Base-by-base conservation (phyloP, 176 grass and related monocot genomes). In the Ensete ventricosum region DNA sequence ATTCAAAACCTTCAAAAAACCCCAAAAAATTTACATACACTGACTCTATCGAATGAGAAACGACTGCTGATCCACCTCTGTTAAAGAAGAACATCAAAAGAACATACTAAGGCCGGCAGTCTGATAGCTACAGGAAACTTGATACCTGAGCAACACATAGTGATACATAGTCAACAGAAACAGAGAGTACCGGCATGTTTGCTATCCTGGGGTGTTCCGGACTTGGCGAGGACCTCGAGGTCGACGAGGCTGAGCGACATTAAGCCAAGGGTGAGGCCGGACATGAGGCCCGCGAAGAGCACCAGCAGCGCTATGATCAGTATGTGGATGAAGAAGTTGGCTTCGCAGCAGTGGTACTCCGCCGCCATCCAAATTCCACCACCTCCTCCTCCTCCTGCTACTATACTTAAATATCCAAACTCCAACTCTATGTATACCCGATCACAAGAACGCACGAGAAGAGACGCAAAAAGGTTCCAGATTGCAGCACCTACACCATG, bases 201-300 rank as follows among this genome's bases (percentile, higher is more conserved):
- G 50, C 73, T 75, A 81, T 98, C 95, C 50, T 74, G 34, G 0
- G 95, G 90, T 0, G 87, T 85, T 0, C 95, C 95, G 17, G 95
- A 88, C 82, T 98, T 93, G 64, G 80, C 2, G 54, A 98, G 95
- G 49, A 98, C 95, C 87, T 98, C 95, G 43, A 98, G 88, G 84
- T 98, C 95, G 78, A 98, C 90, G 70, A 98, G 84, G 82, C 95
- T 94, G 82, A 98, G 90, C 1, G 95, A 98, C 95, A 98, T 98
- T 80, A 98, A 88, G 1, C 95, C 95, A 14, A 98, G 90, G 50
- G 95, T 98, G 75, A 98, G 90, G 1, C 95, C 95, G 13, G 95
- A 98, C 95, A 94, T 98, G 84, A 98, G 86, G 0, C 95, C 95
- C 1, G 95, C 95, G 86, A 98, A 98, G 74, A 81, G 78, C 26